phyloP scores from a whole-genome alignment of 2,329 filamentous ascomycete species.

The Grosmannia serpens region DNA sequence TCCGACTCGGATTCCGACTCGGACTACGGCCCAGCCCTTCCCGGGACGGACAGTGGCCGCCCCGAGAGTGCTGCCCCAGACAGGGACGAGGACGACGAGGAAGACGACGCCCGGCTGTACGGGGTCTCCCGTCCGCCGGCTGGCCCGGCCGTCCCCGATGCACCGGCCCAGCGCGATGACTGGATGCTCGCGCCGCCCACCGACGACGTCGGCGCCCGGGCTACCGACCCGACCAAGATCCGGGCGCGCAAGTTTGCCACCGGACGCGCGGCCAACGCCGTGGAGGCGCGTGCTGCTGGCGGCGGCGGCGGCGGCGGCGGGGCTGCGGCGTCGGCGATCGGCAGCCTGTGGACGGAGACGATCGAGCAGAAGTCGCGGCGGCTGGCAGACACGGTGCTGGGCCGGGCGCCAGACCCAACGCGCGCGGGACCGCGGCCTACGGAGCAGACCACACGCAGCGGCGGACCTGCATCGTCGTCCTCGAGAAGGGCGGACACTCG shows the following conservation, averaged over 20 bases:
- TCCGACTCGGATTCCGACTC: conserved; percentile 31
- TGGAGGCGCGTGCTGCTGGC: conserved; percentile 6
- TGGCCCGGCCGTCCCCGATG: conserved; percentile 18
- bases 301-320: conserved; percentile 12
- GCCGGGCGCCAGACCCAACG: conserved; percentile 42
- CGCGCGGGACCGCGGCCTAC: conserved; percentile 34
- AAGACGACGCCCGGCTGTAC: conserved; percentile 26
- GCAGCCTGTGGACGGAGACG: conserved; percentile 81
- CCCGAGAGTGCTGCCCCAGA: conserved; percentile 21
- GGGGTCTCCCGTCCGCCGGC: conserved; percentile 21
- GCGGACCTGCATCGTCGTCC: conserved; percentile 6
- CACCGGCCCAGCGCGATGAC: conserved; percentile 59
- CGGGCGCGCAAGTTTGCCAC: conserved; percentile 75
- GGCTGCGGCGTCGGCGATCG: conserved; percentile 29
- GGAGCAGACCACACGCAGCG: conserved; percentile 13
- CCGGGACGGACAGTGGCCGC: conserved; percentile 26
- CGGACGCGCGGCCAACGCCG: conserved; percentile 28
- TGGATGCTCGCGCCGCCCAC: conserved; percentile 70
- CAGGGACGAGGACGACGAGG: conserved; percentile 2
- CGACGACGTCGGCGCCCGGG: conserved; percentile 39
- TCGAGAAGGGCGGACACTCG: conserved; percentile 47
- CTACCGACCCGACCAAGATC: conserved; percentile 71
- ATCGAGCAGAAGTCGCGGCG: conserved; percentile 76
- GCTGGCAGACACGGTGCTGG: conserved; percentile 71
- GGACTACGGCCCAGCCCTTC: conserved; percentile 49